Percentiles rank a stretch among this genome's conserved stretches.
Evolutionary conservation across 2,329 filamentous ascomycete species (phyloP).

Genomic region (Aspergillus quadrilineatus): DNA sequence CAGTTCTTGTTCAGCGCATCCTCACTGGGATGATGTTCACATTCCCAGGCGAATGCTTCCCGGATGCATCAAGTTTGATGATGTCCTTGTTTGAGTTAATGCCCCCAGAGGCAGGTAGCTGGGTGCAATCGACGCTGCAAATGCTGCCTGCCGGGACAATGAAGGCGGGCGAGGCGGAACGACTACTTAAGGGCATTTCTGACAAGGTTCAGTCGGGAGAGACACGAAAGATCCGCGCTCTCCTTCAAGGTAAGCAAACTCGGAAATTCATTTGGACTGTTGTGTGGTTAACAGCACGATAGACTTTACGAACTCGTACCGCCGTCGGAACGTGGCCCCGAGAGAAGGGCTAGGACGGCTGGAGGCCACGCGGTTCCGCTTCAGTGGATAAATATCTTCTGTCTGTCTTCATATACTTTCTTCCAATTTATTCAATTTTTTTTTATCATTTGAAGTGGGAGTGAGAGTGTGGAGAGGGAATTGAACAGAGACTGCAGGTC

Average conservation of each 20-base stretch:
- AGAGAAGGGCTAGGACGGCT: slow-evolving; percentile 84
- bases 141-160: slow-evolving; percentile 82
- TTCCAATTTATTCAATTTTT: not conserved
- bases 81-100: slow-evolving; percentile 85
- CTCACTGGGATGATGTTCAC: slow-evolving; percentile 99
- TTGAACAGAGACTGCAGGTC: slow-evolving; percentile 3
- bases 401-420: slow-evolving; percentile 1
- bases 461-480: not conserved
- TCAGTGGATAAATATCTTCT: slow-evolving; percentile 52
- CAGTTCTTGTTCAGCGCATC: slow-evolving; percentile 79
- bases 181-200: slow-evolving; percentile 75
- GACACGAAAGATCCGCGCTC: slow-evolving; percentile 74
- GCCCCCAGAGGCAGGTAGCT: slow-evolving; percentile 73
- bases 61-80: slow-evolving; percentile 89
- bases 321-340: slow-evolving; percentile 91
- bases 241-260: slow-evolving; percentile 65
- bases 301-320: slow-evolving; percentile 95
- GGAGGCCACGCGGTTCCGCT: slow-evolving; percentile 84
- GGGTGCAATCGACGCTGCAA: slow-evolving; percentile 80
- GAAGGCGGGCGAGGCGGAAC: slow-evolving; percentile 74
- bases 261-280: not conserved
- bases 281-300: slow-evolving; percentile 11
- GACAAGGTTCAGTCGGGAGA: slow-evolving; percentile 69
- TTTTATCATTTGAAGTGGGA: not conserved
- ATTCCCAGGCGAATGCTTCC: slow-evolving; percentile 92